These are phyloP conservation scores for Fusarium sp. DNA, from an alignment of 2,329 filamentous ascomycete species.

Conservation along the genomic window DNA sequence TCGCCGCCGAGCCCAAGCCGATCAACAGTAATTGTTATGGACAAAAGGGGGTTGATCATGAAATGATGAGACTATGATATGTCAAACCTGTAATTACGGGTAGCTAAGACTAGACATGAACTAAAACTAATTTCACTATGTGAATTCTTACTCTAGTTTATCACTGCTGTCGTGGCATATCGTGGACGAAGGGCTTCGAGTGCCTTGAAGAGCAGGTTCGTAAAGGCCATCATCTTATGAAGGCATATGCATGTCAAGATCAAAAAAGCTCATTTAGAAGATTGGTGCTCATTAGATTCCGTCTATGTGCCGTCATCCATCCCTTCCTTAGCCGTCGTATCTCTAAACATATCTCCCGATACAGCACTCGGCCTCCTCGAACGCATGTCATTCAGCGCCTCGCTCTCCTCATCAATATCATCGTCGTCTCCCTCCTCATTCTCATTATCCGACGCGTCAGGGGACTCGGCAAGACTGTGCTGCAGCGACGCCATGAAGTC, in stretches of 20 bases:
- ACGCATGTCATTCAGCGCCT: conserved; percentile 64
- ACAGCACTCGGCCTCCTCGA: conserved; percentile 68
- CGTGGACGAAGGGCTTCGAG: background rate
- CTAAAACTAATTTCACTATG: background rate
- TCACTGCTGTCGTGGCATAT: background rate
- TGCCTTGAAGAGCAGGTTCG: background rate
- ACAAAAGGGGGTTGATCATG: background rate
- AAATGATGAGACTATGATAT: background rate
- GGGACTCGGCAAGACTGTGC: conserved; percentile 60
- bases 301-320: conserved; percentile 44
- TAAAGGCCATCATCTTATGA: background rate
- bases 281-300: conserved; percentile 50
- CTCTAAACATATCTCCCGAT: conserved; percentile 60
- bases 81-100: background rate
- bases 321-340: conserved; percentile 37
- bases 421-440: conserved; percentile 59
- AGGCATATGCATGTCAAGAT: background rate
- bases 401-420: conserved; percentile 64
- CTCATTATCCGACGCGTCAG: conserved; percentile 51
- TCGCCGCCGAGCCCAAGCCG: conserved; percentile 22
- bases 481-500: conserved; percentile 66
- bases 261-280: background rate
- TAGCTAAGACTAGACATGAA: background rate
- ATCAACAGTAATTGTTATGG: background rate
- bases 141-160: background rate